Evolutionary conservation across 2,329 filamentous ascomycete genomes (phyloP).

Genomic region (Aspergillus brasiliensis): DNA sequence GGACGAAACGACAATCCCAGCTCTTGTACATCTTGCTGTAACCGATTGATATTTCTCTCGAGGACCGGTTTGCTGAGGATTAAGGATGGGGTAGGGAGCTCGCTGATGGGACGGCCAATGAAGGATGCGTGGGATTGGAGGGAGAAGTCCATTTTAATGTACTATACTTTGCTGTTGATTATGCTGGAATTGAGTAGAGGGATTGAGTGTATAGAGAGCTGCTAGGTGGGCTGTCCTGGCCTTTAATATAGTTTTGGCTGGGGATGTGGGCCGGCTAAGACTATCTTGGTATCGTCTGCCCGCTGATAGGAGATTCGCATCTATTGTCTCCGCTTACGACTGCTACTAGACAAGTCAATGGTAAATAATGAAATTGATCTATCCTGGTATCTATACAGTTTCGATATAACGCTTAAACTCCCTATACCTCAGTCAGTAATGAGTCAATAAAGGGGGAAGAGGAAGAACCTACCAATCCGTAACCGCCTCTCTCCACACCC

Average conservation of each 20-base stretch:
- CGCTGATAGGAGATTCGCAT: too few species aligned
- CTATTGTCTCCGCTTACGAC: too few species aligned
- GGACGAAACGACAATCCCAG: slow-evolving; percentile 44
- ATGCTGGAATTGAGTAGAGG: too few species aligned
- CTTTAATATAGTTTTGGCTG: neutral
- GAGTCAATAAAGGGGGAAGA: neutral
- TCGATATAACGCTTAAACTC: slow-evolving; percentile 76
- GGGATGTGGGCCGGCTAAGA: too few species aligned
- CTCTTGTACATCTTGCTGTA: slow-evolving; percentile 44
- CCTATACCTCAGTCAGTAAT: slow-evolving; percentile 40
- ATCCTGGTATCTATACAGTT: slow-evolving; percentile 54
- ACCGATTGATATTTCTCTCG: slow-evolving; percentile 39
- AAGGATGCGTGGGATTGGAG: slow-evolving; percentile 37
- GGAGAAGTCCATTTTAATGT: slow-evolving; percentile 35
- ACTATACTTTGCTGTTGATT: neutral
- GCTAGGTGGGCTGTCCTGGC: neutral
- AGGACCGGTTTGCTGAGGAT: slow-evolving; percentile 43
- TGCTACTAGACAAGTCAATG: too few species aligned
- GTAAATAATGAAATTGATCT: too few species aligned
- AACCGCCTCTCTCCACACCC: slow-evolving; percentile 89
- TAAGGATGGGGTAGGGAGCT: slow-evolving; percentile 45
- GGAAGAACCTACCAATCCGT: slow-evolving; percentile 74
- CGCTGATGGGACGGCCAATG: slow-evolving; percentile 36
- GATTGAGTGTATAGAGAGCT: too few species aligned
- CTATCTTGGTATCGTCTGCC: too few species aligned